Base-by-base conservation (phyloP, 371 early-diverging fungal genomes). In the Mortierella sp. region DNA sequence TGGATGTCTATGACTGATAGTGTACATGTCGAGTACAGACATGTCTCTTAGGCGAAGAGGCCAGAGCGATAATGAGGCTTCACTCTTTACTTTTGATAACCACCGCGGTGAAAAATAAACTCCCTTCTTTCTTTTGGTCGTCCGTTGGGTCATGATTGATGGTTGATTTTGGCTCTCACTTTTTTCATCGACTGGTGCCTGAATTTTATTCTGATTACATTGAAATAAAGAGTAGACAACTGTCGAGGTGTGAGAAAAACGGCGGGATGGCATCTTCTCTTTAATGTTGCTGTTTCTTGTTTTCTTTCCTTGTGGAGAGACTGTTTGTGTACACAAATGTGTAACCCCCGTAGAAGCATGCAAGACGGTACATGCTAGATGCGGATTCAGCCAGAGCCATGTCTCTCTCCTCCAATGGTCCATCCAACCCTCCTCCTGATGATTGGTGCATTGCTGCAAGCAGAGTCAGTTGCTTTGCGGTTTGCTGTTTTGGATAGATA, bases 201-300 rank as follows among this genome's bases (percentile, higher is more conserved):
- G 61, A 37, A 61, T 61, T 45, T 45, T 11, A 39, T 63, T 31
- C 19, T 22, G 22, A 37, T n/a, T n/a, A n/a, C 10, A 40, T 26
- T 1, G n/a, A 24, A 16, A 43, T 40, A n/a, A 29, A 45, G n/a
- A n/a, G n/a, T n/a, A n/a, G n/a, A n/a, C n/a, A n/a, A n/a, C n/a
- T n/a, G n/a, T n/a, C n/a, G n/a, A n/a, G n/a, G 65, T 41, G 31
- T 44, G 66, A 66, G 47, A 44, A 45, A 41, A 66, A 66, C 66
- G 66, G 66, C 66, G 14, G 66, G 43, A 65, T 22, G 45, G 31
- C 43, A 41, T 34, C 40, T 22, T 1, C 37, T 16, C 14, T n/a
- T 64, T 26, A 16, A 1, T 64, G 9, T 3, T 45, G 16, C 44
- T 65, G 2, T 43, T 4, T 24, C 16, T 45, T 19, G 29, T 34